phyloP scores from a whole-genome alignment of 2,329 filamentous ascomycete genomes.

The Calonectria leucothoes region DNA sequence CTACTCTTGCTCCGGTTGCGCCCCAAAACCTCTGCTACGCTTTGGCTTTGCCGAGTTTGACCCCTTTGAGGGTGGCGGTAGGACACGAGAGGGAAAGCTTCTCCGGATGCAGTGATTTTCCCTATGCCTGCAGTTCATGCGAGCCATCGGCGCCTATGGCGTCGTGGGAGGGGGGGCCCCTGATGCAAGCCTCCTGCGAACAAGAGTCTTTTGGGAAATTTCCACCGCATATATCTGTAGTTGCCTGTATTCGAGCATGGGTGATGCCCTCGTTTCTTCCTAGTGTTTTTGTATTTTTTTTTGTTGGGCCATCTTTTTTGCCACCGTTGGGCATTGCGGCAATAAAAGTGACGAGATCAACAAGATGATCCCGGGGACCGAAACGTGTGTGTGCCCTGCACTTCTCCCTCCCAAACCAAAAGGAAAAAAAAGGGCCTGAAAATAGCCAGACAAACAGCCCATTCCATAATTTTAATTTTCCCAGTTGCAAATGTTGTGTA shows the following conservation, averaged over 20 bases:
- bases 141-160: constrained; percentile 4
- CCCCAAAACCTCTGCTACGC: not conserved
- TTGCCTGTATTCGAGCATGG: not conserved
- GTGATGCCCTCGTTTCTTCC: not conserved
- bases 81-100: constrained; percentile 5
- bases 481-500: constrained; percentile 26
- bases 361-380: not conserved
- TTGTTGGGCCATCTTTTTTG: not conserved
- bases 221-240: not conserved
- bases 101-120: constrained; percentile 13
- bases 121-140: constrained; percentile 12
- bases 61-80: not conserved
- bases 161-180: not conserved
- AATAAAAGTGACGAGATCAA: not conserved
- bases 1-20: not conserved
- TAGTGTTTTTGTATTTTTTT: not conserved
- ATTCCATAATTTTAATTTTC: constrained; percentile 1
- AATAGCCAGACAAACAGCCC: constrained; percentile 7
- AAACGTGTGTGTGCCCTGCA: too few species aligned
- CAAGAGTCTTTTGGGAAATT: not conserved
- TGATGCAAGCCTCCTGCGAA: constrained; percentile 4
- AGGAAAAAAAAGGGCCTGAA: not conserved
- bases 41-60: not conserved
- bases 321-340: not conserved
- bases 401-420: too few species aligned